A percentile compares a stretch with the other conserved stretches of the same genome.
Evolutionary conservation across 805 yeast species (phyloP).

Genomic region (Candida boidinii): DNA sequence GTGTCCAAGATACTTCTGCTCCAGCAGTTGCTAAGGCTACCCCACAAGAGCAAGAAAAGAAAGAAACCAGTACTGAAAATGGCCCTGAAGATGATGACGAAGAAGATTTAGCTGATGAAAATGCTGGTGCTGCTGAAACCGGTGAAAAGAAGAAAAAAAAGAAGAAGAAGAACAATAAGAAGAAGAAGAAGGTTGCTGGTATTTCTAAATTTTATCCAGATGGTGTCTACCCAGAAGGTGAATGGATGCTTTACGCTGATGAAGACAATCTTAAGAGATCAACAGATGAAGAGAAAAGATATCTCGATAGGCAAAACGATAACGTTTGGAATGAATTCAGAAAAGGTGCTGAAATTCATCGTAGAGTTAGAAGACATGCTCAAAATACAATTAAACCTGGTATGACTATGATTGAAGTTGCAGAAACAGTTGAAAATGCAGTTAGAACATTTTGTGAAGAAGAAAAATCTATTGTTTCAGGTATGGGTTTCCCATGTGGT

Average conservation of each 20-base stretch:
- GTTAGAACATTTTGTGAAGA: conserved; percentile 62
- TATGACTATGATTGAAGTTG: conserved; percentile 83
- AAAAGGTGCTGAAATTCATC: conserved; percentile 93
- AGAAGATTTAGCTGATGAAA: conserved; percentile 15
- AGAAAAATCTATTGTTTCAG: conserved; percentile 64
- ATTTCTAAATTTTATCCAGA: conserved; percentile 64
- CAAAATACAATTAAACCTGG: conserved; percentile 77
- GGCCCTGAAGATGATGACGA: conserved; percentile 7
- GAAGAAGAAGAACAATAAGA: conserved; percentile 48
- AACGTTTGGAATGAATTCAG: conserved; percentile 80
- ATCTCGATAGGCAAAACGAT: conserved; percentile 56
- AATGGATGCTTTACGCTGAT: conserved; percentile 67
- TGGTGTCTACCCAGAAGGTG: conserved; percentile 77
- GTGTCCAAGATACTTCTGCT: too few species aligned
- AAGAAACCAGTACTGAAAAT: neutral
- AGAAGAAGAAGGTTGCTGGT: conserved; percentile 46
- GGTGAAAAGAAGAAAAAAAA: conserved; percentile 44
- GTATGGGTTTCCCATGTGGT: conserved; percentile 99
- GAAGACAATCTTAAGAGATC: conserved; percentile 64
- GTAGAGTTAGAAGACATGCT: conserved; percentile 80
- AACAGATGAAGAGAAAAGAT: conserved; percentile 81
- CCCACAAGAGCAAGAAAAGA: too few species aligned
- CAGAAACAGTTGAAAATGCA: conserved; percentile 80
- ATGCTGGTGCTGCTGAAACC: conserved; percentile 24
- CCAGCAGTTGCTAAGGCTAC: neutral